Conservation (phyloP, 768 basidiomycete species). For the Agaricus blazei region DNA sequence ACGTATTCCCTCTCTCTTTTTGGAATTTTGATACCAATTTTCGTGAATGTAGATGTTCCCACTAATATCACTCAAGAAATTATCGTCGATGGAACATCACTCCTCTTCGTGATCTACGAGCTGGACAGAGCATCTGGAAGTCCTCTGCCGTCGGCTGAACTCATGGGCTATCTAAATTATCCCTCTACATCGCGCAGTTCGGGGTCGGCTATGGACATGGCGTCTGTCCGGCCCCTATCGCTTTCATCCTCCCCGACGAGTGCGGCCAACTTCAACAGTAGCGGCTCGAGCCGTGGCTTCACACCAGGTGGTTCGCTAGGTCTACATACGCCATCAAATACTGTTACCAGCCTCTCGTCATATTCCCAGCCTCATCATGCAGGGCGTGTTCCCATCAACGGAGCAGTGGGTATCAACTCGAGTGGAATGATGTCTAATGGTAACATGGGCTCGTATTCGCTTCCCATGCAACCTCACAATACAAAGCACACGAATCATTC, state of each 20-base stretch:
- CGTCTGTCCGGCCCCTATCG: slow-evolving; percentile 2
- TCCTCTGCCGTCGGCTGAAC: slow-evolving; percentile 53
- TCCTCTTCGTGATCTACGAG: slow-evolving; percentile 64
- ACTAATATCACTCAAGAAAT: slow-evolving; percentile 69
- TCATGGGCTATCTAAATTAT: slow-evolving; percentile 39
- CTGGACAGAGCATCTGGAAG: slow-evolving; percentile 52
- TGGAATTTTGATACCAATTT: slow-evolving; percentile 14
- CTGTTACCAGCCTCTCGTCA: not conserved
- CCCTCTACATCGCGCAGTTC: not conserved
- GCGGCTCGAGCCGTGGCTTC: not conserved
- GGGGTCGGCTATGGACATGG: not conserved
- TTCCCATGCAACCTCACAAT: slow-evolving; percentile 21
- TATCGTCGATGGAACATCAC: slow-evolving; percentile 54
- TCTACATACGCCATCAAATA: not conserved
- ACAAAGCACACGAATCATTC: slow-evolving; percentile 28
- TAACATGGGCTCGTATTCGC: slow-evolving; percentile 12
- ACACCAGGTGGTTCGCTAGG: not conserved
- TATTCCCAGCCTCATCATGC: slow-evolving; percentile 14
- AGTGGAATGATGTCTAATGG: not conserved
- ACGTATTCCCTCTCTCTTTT: slow-evolving; percentile 25
- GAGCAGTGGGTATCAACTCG: not conserved
- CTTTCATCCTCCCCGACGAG: slow-evolving; percentile 1
- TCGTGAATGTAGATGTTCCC: slow-evolving; percentile 34
- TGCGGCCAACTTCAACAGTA: not conserved
- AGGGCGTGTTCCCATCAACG: not conserved